Conservation (phyloP, 140 eudicot genomes). For the Stevia rebaudiana region DNA sequence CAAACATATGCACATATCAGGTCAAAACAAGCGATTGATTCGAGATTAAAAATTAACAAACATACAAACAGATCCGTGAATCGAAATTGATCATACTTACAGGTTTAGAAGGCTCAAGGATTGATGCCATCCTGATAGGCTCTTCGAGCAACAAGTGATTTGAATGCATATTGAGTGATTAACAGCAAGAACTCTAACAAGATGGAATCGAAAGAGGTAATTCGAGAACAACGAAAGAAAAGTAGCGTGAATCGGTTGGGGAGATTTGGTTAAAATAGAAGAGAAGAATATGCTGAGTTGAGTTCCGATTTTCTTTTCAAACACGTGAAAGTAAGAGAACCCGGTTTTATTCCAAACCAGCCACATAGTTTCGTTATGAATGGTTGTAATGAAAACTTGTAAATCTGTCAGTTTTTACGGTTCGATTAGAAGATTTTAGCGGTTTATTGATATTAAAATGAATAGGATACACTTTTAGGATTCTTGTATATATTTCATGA, state of each 20-base stretch:
- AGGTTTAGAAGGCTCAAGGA: constrained; percentile 85
- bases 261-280: background rate
- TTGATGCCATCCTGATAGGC: constrained; percentile 90
- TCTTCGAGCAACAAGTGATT: constrained; percentile 88
- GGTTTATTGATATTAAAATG: too few species aligned
- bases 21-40: background rate
- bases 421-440: background rate
- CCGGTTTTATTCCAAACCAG: constrained; percentile 17
- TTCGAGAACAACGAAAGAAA: background rate
- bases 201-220: constrained; percentile 10
- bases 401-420: constrained; percentile 13
- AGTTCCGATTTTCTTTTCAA: background rate
- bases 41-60: background rate
- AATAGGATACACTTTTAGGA: too few species aligned
- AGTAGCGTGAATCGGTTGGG: constrained; percentile 13
- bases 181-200: background rate
- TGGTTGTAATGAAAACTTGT: too few species aligned
- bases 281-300: constrained; percentile 8
- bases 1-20: background rate
- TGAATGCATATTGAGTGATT: constrained; percentile 51
- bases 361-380: constrained; percentile 14
- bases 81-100: constrained; percentile 23
- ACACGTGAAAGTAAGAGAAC: constrained; percentile 25
- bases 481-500: too few species aligned
- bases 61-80: constrained; percentile 22